Base-by-base conservation (phyloP, 495 filamentous ascomycete genomes). In the Xylaria telfairii region DNA sequence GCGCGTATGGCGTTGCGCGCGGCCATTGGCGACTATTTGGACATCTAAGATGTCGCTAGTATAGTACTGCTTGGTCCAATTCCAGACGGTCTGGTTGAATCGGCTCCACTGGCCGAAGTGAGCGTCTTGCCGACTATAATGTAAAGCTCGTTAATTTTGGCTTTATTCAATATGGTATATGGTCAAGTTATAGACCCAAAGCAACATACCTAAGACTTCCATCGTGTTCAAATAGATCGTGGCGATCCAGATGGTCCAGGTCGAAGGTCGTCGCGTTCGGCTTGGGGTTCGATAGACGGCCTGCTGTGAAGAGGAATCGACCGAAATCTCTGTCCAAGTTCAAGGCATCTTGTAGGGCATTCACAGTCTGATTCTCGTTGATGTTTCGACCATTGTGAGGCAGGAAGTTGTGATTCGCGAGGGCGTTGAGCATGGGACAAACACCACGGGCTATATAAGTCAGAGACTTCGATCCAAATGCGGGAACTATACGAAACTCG, bases 171-270 rank as follows among this genome's bases (percentile, higher is more conserved):
- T 21, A 9, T n/a, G 5, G 2, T 28, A 47, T 8, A 46, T 3
- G 49, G 28, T 21, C n/a, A 54, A 8, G 21, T 3, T 34, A 19
- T 4, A 37, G n/a, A n/a, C n/a, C n/a, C n/a, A 32, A n/a, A 64
- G 26, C 47, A 34, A 77, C 74, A 41, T 62, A 86, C 85, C 83
- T 86, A 39, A 87, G 69, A 67, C 84, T 86, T 7, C 76, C 85
- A 73, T 88, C 86, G 59, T 87, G 85, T 65, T 88, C 86, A 3
- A 87, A 74, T 42, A 86, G 71, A 56, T 86, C 82, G 66, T 86
- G 83, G 19, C 78, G 74, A 68, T 81, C 74, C 21, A 88, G 82
- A 26, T 84, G 72, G 71, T 86, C 75, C 34, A 89, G 78, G 8
- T 81, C 78, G 73, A 87, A 87, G 13, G 62, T 80, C 12, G 84